Conservation (phyloP, 2,329 filamentous ascomycete genomes). For the Samsoniella hepiali region DNA sequence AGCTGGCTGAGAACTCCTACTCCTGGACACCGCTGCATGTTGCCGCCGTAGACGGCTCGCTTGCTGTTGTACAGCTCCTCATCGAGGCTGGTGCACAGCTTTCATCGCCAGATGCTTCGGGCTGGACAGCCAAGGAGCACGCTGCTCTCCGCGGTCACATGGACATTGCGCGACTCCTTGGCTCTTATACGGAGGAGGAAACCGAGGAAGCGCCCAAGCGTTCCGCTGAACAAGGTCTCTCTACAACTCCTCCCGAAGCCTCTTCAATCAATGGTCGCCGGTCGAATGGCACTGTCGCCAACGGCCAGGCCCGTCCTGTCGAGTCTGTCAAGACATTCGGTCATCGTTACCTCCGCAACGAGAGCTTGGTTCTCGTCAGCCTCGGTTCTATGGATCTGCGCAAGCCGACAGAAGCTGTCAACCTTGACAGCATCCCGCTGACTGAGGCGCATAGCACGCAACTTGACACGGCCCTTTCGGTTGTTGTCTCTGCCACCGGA, state of each 20-base stretch:
- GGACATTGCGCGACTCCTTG: constrained; percentile 69
- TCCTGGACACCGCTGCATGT: constrained; percentile 95
- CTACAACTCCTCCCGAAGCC: constrained; percentile 39
- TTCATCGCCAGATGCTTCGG: constrained; percentile 74
- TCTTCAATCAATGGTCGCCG: constrained; percentile 61
- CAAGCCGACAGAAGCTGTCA: constrained; percentile 76
- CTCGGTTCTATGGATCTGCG: constrained; percentile 92
- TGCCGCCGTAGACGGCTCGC: constrained; percentile 82
- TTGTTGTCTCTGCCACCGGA: constrained; percentile 83
- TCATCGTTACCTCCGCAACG: constrained; percentile 86
- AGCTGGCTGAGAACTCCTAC: constrained; percentile 78
- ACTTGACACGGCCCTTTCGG: constrained; percentile 87
- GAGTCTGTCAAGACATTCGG: constrained; percentile 94
- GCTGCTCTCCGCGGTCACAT: constrained; percentile 87
- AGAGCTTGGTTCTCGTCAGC: constrained; percentile 87
- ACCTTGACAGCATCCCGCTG: constrained; percentile 82
- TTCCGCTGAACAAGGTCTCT: constrained; percentile 24
- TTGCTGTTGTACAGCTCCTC: constrained; percentile 71
- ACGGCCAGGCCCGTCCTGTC: constrained; percentile 48
- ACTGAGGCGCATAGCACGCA: constrained; percentile 87
- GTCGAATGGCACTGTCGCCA: constrained; percentile 44
- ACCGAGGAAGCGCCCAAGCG: constrained; percentile 28
- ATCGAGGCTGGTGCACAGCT: constrained; percentile 75
- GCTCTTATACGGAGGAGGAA: constrained; percentile 42
- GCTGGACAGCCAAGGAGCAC: constrained; percentile 93